Percentiles rank a stretch among this genome's conserved stretches.
Conservation (phyloP, 345 rosid genomes). For the Kandelia obovata region DNA sequence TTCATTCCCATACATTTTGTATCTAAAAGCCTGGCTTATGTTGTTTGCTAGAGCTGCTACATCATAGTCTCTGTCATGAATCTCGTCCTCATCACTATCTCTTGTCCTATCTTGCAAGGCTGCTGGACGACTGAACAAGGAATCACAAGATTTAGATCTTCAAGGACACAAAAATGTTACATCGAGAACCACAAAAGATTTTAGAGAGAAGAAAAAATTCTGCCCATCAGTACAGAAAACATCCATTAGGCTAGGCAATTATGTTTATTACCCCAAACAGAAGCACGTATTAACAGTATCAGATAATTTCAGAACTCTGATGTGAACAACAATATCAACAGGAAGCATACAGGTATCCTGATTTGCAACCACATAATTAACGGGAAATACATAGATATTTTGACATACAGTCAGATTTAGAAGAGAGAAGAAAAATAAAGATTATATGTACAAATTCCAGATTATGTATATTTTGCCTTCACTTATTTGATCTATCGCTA, state of each 20-base stretch:
- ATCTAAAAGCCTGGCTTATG: conserved; percentile 83
- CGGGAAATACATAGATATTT: background rate
- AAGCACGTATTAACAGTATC: background rate
- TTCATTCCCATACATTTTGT: conserved; percentile 82
- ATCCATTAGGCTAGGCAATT: background rate
- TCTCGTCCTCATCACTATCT: conserved; percentile 91
- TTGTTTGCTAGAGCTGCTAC: conserved; percentile 93
- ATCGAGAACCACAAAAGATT: background rate
- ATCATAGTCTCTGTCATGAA: conserved; percentile 88
- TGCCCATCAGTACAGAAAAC: background rate
- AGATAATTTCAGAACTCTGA: too few relatives aligned
- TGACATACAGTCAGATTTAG: background rate
- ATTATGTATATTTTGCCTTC: too few relatives aligned
- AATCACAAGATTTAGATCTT: conserved; percentile 9
- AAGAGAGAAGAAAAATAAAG: background rate
- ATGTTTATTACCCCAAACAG: background rate
- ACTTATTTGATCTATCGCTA: background rate
- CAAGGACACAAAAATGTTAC: background rate
- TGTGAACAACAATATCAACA: too few relatives aligned
- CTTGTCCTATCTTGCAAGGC: conserved; percentile 87
- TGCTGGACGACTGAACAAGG: conserved; percentile 76
- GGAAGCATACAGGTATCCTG: too few relatives aligned
- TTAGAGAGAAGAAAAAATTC: background rate
- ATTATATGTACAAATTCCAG: too few relatives aligned
- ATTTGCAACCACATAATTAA: background rate